These are phyloP conservation scores for Croton laevigatus DNA, from an alignment of 441 rosid genomes.

Conservation along the genomic window DNA sequence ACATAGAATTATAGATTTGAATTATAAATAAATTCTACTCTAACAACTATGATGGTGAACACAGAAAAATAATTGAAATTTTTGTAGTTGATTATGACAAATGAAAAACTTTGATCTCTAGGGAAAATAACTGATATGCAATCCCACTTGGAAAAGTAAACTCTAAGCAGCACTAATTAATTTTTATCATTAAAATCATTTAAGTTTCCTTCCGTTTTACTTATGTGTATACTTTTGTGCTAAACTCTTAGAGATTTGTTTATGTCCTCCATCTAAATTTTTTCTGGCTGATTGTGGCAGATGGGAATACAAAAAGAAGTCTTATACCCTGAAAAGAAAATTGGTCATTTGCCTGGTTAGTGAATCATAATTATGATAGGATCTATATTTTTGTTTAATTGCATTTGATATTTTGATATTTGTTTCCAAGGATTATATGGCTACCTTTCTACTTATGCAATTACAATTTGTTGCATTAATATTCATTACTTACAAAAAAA, in stretches of 20 bases:
- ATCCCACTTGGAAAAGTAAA: background rate
- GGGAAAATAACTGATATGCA: background rate
- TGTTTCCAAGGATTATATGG: background rate
- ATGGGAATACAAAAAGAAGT: slow-evolving; percentile 23
- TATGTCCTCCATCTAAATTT: background rate
- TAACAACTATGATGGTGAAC: background rate
- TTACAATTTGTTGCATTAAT: background rate
- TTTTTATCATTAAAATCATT: too few species aligned
- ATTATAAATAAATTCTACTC: background rate
- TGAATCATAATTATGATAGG: slow-evolving; percentile 10
- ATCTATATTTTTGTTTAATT: slow-evolving; percentile 3
- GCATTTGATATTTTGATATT: background rate
- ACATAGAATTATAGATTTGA: background rate
- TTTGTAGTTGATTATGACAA: background rate
- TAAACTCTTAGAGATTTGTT: background rate
- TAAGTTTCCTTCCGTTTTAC: too few species aligned
- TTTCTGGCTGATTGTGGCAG: slow-evolving; percentile 27
- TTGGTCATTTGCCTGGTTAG: slow-evolving; percentile 37
- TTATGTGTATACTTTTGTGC: background rate
- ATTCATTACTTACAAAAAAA: background rate
- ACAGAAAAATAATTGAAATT: background rate
- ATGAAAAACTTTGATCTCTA: background rate
- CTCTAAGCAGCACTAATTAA: slow-evolving; percentile 5
- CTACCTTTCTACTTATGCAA: background rate
- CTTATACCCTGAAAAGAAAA: slow-evolving; percentile 23